Conservation (phyloP, 768 basidiomycete genomes). For the Calocybe cyanea region DNA sequence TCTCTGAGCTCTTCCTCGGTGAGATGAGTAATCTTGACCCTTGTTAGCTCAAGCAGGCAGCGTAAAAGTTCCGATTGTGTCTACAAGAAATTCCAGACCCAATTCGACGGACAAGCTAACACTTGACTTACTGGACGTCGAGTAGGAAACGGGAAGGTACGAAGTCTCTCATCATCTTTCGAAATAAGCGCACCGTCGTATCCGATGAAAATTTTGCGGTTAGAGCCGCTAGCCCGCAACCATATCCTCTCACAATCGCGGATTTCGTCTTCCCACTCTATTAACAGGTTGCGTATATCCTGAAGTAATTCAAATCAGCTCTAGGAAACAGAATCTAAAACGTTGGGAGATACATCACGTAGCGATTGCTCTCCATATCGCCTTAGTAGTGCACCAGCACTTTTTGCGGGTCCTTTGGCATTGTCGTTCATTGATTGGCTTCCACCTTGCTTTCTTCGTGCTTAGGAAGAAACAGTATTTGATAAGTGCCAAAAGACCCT, state of each 20-base stretch:
- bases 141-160: conserved; percentile 95
- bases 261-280: conserved; percentile 87
- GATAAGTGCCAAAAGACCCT: conserved; percentile 4
- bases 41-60: conserved; percentile 82
- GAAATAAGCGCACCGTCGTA: conserved; percentile 76
- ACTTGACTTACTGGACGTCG: conserved; percentile 73
- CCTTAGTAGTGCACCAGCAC: conserved; percentile 89
- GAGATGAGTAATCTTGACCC: conserved; percentile 80
- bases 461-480: conserved; percentile 36
- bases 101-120: not conserved
- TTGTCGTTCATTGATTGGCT: conserved; percentile 91
- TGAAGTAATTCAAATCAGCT: conserved; percentile 24
- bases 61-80: conserved; percentile 88
- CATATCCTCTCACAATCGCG: conserved; percentile 85
- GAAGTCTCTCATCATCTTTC: conserved; percentile 79
- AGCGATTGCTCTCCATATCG: conserved; percentile 94
- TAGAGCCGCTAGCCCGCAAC: conserved; percentile 84
- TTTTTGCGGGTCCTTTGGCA: conserved; percentile 87
- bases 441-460: conserved; percentile 96
- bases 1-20: conserved; percentile 80
- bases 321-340: not conserved
- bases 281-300: conserved; percentile 85
- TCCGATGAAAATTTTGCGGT: conserved; percentile 85
- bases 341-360: conserved; percentile 58
- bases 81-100: conserved; percentile 33